Percentiles rank a stretch among this genome's conserved stretches.
Evolutionary conservation across 2,329 filamentous ascomycete genomes (phyloP).

Genomic region (Fusarium chaquense): DNA sequence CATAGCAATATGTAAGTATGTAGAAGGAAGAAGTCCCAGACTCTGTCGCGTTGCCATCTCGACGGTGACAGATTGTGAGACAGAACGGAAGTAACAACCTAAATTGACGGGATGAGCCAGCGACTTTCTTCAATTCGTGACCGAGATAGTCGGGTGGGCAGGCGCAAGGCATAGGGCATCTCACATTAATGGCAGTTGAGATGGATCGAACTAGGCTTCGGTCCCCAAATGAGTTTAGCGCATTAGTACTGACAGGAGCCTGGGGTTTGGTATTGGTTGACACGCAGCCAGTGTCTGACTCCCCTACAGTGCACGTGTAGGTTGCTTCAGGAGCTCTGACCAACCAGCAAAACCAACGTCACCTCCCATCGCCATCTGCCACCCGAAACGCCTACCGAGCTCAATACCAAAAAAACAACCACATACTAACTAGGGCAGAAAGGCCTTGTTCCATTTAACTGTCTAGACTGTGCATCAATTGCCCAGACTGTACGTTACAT

Average conservation of each 20-base stretch:
- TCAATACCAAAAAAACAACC: constrained; percentile 15
- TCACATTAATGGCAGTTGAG: constrained; percentile 21
- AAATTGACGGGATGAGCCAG: constrained; percentile 23
- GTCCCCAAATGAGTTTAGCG: constrained; percentile 54
- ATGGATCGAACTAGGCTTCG: constrained; percentile 43
- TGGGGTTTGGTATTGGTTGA: constrained; percentile 19
- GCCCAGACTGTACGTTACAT: neutral
- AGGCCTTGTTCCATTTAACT: neutral
- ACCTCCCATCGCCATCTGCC: constrained; percentile 18
- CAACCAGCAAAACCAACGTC: constrained; percentile 30
- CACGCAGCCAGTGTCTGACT: constrained; percentile 25
- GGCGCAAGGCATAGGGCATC: constrained; percentile 11
- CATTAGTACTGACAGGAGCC: constrained; percentile 28
- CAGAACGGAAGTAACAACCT: constrained; percentile 10
- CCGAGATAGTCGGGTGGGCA: constrained; percentile 38
- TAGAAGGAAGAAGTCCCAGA: constrained; percentile 13
- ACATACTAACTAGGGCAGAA: constrained; percentile 18
- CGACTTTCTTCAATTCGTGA: constrained; percentile 43
- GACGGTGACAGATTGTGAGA: constrained; percentile 20
- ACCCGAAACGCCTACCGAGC: constrained; percentile 27
- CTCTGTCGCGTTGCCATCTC: constrained; percentile 39
- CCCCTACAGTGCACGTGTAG: constrained; percentile 39
- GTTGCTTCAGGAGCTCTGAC: constrained; percentile 20
- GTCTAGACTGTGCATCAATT: neutral
- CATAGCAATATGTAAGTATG: constrained; percentile 15